phyloP scores from a whole-genome alignment of 1,139 yeast species.

The Saccharomyces hybrid region DNA sequence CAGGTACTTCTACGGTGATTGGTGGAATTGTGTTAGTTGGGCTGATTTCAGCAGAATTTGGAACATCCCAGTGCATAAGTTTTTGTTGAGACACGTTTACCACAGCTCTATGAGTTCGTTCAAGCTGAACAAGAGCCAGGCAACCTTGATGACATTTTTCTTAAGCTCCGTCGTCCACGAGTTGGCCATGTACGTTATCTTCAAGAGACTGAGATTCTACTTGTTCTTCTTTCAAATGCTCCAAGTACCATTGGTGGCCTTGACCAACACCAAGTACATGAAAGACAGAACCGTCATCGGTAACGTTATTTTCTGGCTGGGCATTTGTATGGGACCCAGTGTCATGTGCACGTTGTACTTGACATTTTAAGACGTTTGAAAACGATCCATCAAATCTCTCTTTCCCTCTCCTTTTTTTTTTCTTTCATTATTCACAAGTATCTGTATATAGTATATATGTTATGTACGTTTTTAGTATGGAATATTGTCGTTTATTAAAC shows the following conservation, averaged over 20 bases:
- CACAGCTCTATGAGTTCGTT: constrained; percentile 85
- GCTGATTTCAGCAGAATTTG: constrained; percentile 89
- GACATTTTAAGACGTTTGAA: constrained; percentile 43
- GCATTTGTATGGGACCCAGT: constrained; percentile 86
- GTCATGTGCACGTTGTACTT: constrained; percentile 78
- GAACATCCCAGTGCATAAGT: constrained; percentile 94
- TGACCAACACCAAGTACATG: constrained; percentile 47
- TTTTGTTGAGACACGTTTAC: constrained; percentile 84
- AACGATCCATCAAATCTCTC: not conserved
- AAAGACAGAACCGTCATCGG: constrained; percentile 57
- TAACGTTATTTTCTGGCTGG: constrained; percentile 83
- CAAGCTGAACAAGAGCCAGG: constrained; percentile 54
- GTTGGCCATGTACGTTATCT: constrained; percentile 83
- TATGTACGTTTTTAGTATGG: not conserved
- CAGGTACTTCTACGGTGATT: constrained; percentile 85
- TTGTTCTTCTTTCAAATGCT: constrained; percentile 75
- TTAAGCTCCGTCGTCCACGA: constrained; percentile 84
- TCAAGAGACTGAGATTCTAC: constrained; percentile 74
- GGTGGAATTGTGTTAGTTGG: constrained; percentile 98
- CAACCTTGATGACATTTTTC: constrained; percentile 75
- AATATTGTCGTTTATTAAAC: not conserved
- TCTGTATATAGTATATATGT: not conserved
- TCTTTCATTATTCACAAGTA: not conserved
- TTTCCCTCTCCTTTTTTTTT: not conserved
- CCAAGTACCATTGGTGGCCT: constrained; percentile 51